Percentiles rank a stretch among this genome's conserved stretches.
phyloP scores from a whole-genome alignment of 257 asterid genomes.

The Perilla frutescens region DNA sequence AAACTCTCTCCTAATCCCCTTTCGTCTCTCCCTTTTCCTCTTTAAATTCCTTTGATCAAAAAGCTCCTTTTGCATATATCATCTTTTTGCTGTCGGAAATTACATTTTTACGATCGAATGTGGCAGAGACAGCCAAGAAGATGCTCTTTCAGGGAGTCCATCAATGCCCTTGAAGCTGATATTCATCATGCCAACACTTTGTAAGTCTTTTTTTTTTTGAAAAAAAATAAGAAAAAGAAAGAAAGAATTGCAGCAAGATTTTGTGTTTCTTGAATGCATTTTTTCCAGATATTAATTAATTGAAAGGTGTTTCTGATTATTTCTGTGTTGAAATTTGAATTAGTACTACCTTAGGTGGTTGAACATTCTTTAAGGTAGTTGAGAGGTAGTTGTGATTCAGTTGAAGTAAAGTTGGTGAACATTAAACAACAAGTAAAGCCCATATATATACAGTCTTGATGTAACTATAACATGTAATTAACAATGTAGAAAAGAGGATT shows the following conservation, averaged over 20 bases:
- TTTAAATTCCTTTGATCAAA: constrained; percentile 33
- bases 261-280: constrained; percentile 27
- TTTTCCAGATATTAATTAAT: not conserved
- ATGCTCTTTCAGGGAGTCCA: constrained; percentile 63
- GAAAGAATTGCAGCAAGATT: not conserved
- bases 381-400: constrained; percentile 24
- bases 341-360: constrained; percentile 23
- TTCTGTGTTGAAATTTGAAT: not conserved
- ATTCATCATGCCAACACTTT: constrained; percentile 72
- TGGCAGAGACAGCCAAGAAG: constrained; percentile 48
- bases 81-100: not conserved
- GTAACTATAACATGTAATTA: not conserved
- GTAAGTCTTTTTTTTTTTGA: constrained; percentile 38
- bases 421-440: not conserved
- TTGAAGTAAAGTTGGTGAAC: constrained; percentile 31
- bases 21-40: constrained; percentile 20
- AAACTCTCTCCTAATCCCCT: constrained; percentile 41
- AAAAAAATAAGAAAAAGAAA: not conserved
- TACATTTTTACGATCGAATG: constrained; percentile 44
- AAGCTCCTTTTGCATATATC: constrained; percentile 33
- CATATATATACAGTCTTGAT: too few relatives aligned
- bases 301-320: not conserved
- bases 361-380: constrained; percentile 34
- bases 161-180: constrained; percentile 74
- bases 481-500: too few relatives aligned